phyloP scores from a whole-genome alignment of 352 stramenopile genomes.

The Globisporangium paddicum region DNA sequence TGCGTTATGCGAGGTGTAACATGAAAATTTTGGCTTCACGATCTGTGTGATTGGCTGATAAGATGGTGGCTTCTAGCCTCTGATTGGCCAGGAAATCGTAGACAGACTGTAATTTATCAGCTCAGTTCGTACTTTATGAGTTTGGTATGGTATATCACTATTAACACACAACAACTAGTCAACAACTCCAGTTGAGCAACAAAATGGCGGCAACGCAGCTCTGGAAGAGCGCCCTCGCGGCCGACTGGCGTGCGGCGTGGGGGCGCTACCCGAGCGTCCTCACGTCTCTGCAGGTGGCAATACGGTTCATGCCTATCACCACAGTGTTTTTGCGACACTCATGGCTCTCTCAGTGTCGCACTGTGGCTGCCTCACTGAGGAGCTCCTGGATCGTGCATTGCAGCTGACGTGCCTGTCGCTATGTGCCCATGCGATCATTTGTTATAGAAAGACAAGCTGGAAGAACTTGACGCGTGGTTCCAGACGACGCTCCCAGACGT shows the following conservation, averaged over 20 bases:
- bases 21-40: neutral
- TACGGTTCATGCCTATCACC: too few species aligned
- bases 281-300: constrained; percentile 30
- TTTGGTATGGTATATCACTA: neutral
- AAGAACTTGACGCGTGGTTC: constrained; percentile 58
- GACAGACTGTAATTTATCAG: too few species aligned
- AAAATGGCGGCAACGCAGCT: constrained; percentile 13
- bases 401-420: neutral
- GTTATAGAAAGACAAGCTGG: constrained; percentile 51
- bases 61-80: neutral
- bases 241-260: constrained; percentile 33
- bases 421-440: neutral
- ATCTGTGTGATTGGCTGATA: neutral
- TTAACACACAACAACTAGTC: neutral
- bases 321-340: too few species aligned
- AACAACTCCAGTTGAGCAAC: neutral
- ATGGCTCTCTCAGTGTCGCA: neutral
- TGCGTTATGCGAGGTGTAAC: neutral
- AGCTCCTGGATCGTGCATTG: neutral
- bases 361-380: neutral
- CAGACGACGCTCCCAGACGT: constrained; percentile 29
- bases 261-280: constrained; percentile 37
- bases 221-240: constrained; percentile 20
- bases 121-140: constrained; percentile 2
- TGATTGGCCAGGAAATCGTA: too few species aligned